Evolutionary conservation across 192 early-diverging fungal genomes (phyloP).

Genomic region (Linnemannia schmuckeri): DNA sequence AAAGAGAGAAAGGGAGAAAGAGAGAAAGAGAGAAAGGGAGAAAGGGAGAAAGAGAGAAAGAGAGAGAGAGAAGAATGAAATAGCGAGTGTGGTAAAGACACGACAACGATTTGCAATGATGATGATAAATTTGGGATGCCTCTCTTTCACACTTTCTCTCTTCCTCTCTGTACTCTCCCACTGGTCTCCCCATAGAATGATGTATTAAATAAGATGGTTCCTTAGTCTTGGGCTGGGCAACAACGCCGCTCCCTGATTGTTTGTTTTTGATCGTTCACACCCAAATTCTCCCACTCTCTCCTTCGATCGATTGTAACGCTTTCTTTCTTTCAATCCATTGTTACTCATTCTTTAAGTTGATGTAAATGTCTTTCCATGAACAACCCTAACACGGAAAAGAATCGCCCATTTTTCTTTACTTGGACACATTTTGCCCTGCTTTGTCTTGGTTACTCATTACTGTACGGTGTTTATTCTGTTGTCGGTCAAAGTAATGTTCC

Average conservation of each 20-base stretch:
- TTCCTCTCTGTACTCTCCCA: no score
- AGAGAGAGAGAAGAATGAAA: not conserved
- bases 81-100: no score
- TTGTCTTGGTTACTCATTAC: not conserved
- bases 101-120: not conserved
- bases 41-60: not conserved
- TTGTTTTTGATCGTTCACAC: no score
- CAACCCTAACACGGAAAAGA: not conserved
- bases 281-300: no score
- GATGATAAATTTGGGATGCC: not conserved
- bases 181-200: no score
- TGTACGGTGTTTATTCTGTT: not conserved
- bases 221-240: no score
- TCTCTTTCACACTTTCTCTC: no score
- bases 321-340: not conserved
- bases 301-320: no score
- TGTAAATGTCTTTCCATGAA: not conserved
- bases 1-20: not conserved
- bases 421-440: not conserved
- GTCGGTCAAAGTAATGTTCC: no score
- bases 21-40: not conserved
- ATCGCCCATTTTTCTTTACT: not conserved
- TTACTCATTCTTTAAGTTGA: not conserved
- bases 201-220: no score
- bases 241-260: no score